Conservation (phyloP, 1,284 basidiomycete genomes). For the Leccinum pachyderme region DNA sequence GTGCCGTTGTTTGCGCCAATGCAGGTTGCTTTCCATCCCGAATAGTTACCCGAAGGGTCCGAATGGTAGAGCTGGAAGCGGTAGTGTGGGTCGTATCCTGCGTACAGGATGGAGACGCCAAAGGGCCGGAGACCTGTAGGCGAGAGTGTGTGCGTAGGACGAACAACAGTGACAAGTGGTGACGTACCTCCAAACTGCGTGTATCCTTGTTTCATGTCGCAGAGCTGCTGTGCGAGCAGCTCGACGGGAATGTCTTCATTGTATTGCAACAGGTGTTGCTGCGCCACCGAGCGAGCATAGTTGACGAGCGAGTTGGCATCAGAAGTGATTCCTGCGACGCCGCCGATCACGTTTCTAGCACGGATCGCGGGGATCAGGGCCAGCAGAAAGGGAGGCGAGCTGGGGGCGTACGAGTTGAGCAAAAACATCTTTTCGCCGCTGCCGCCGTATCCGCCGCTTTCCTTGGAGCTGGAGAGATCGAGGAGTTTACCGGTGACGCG, state of each 20-base stretch:
- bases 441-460: conserved; percentile 81
- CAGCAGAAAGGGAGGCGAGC: not conserved
- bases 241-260: conserved; percentile 99
- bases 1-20: conserved; percentile 97
- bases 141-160: not conserved
- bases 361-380: not conserved
- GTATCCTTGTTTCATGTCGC: conserved; percentile 98
- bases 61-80: conserved; percentile 98
- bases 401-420: conserved; percentile 72
- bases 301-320: conserved; percentile 98
- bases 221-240: conserved; percentile 89
- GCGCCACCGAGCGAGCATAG: conserved; percentile 89
- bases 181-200: conserved; percentile 91
- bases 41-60: conserved; percentile 98
- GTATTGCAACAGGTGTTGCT: conserved; percentile 85
- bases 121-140: conserved; percentile 88
- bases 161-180: not conserved
- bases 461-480: conserved; percentile 83
- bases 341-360: conserved; percentile 88
- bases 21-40: conserved; percentile 98
- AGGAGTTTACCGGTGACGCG: conserved; percentile 98
- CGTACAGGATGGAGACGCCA: conserved; percentile 95
- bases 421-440: conserved; percentile 98
- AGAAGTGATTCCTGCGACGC: conserved; percentile 94
- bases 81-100: conserved; percentile 95